Evolutionary conservation across 768 basidiomycete species (phyloP).

Genomic region (Serendipita sp.): DNA sequence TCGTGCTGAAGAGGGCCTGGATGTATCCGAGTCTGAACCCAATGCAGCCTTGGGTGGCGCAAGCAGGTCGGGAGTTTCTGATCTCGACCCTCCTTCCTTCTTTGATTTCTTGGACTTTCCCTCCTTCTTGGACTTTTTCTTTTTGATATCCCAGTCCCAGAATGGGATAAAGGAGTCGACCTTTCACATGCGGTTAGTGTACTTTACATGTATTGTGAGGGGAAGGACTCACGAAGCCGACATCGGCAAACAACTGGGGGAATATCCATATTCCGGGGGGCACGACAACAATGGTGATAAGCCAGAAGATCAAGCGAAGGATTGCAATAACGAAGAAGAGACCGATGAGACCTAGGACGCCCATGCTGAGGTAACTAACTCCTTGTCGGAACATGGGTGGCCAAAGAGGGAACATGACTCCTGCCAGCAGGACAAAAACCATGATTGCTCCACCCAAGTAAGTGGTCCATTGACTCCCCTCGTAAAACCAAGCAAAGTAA

Average conservation of each 20-base stretch:
- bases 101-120: slow-evolving; percentile 19
- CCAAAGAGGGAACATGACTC: slow-evolving; percentile 99
- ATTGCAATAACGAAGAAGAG: slow-evolving; percentile 84
- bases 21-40: slow-evolving; percentile 1
- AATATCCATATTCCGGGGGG: slow-evolving; percentile 98
- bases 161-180: slow-evolving; percentile 93
- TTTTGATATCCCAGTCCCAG: slow-evolving; percentile 90
- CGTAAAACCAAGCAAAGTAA: slow-evolving; percentile 96
- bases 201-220: background rate
- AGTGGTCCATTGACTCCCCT: slow-evolving; percentile 84
- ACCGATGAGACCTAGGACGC: slow-evolving; percentile 71
- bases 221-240: slow-evolving; percentile 72
- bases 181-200: slow-evolving; percentile 25
- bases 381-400: slow-evolving; percentile 82
- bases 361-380: slow-evolving; percentile 89
- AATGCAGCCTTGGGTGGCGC: background rate
- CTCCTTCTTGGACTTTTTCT: slow-evolving; percentile 54
- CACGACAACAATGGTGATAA: slow-evolving; percentile 73
- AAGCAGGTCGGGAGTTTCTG: background rate
- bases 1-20: background rate
- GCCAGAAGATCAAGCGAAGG: slow-evolving; percentile 81
- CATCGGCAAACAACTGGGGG: slow-evolving; percentile 93
- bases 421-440: slow-evolving; percentile 86
- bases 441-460: slow-evolving; percentile 81
- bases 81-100: slow-evolving; percentile 20